Conservation (phyloP, 1,284 basidiomycete genomes). For the Phellopilus nigrolimitatus region DNA sequence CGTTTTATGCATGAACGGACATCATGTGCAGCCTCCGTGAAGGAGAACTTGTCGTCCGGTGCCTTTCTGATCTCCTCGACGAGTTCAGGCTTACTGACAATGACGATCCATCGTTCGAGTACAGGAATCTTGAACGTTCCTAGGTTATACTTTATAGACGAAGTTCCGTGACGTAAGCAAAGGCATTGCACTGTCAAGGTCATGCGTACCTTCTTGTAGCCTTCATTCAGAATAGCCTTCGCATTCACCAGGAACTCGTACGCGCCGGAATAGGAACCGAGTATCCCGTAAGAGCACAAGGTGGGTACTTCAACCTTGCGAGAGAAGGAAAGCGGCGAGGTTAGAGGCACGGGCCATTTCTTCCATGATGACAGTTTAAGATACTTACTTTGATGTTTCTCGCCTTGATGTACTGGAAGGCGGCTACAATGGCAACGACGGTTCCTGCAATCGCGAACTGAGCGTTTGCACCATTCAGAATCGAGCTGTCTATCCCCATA, state of each 20-base stretch:
- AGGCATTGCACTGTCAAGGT: no score
- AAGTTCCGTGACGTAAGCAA: not conserved
- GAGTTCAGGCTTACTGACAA: constrained; percentile 25
- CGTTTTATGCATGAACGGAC: constrained; percentile 18
- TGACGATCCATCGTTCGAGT: constrained; percentile 27
- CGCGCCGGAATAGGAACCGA: constrained; percentile 11
- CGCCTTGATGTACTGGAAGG: no score
- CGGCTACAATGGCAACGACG: no score
- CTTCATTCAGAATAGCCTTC: constrained; percentile 4
- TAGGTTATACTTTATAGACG: constrained; percentile 19
- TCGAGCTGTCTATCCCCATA: no score
- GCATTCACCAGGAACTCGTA: constrained; percentile 8
- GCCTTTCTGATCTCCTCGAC: constrained; percentile 33
- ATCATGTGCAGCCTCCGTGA: constrained; percentile 24
- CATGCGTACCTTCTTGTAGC: constrained; percentile 8
- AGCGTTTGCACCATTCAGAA: no score
- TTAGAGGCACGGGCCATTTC: no score
- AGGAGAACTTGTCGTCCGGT: constrained; percentile 29
- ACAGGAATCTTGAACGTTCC: constrained; percentile 28
- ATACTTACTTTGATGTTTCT: no score
- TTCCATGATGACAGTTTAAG: no score
- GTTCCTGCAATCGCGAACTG: no score
- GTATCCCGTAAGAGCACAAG: constrained; percentile 1
- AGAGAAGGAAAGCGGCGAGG: not conserved
- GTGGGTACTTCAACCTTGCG: constrained; percentile 11